phyloP scores from a whole-genome alignment of 2,329 filamentous ascomycete genomes.

The Diaporthe citri region DNA sequence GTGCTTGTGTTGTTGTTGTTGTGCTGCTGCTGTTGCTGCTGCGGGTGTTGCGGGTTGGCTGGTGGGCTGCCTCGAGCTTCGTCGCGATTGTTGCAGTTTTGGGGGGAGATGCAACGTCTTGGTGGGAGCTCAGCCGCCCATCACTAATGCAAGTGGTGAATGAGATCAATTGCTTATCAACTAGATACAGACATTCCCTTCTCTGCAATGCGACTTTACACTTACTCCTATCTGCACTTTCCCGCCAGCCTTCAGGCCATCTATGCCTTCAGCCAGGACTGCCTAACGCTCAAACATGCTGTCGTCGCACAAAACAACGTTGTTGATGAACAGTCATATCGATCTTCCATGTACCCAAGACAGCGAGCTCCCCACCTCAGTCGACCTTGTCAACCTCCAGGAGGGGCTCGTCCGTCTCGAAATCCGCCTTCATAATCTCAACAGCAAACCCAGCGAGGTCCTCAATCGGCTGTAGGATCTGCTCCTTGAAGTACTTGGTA shows the following conservation, averaged over 20 bases:
- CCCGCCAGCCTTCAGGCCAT: not conserved
- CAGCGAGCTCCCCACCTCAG: not conserved
- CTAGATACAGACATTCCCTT: not conserved
- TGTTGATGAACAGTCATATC: not conserved
- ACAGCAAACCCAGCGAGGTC: constrained; percentile 61
- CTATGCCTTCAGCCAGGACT: constrained; percentile 73
- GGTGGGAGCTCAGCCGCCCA: too few species aligned
- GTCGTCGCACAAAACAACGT: not conserved
- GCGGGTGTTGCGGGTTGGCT: too few species aligned
- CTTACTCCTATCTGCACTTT: not conserved
- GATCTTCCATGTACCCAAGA: not conserved
- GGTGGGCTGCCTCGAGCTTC: too few species aligned
- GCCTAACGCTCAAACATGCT: constrained; percentile 1
- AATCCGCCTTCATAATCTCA: constrained; percentile 57
- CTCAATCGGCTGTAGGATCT: constrained; percentile 62
- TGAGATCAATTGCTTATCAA: too few species aligned
- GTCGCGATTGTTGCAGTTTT: too few species aligned
- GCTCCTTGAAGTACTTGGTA: constrained; percentile 58
- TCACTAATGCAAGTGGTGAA: too few species aligned
- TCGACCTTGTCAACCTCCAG: constrained; percentile 33
- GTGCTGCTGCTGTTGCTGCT: too few species aligned
- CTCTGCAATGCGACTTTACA: not conserved
- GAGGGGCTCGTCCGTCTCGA: constrained; percentile 44
- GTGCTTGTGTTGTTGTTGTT: too few species aligned
- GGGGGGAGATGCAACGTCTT: too few species aligned